phyloP scores from a whole-genome alignment of 163 green algal genomes.

The Coccomyxa subellipsoidea region DNA sequence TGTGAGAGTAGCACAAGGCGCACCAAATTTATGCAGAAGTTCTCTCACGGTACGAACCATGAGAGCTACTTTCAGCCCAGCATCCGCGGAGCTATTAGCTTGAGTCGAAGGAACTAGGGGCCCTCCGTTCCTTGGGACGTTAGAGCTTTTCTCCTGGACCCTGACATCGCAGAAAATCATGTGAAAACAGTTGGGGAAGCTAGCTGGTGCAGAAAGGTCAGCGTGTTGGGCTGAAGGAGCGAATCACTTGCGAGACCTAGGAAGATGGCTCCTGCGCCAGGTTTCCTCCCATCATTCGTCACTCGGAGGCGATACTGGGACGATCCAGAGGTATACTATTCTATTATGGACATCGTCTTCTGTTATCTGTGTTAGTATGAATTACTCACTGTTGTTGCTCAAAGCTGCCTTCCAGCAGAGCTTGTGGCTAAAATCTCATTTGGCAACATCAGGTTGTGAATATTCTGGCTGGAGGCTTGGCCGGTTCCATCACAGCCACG shows the following conservation, averaged over 20 bases:
- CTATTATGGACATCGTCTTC: not conserved
- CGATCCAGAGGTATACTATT: slow-evolving; percentile 35
- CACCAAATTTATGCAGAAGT: too few relatives aligned
- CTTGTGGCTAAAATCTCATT: not conserved
- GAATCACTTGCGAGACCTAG: not conserved
- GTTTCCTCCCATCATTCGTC: not conserved
- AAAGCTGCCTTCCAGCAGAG: not conserved
- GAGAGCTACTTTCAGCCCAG: too few relatives aligned
- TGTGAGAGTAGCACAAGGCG: too few relatives aligned
- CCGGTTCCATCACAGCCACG: slow-evolving; percentile 77
- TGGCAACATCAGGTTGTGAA: slow-evolving; percentile 45
- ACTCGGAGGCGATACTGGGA: slow-evolving; percentile 12
- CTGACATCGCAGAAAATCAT: too few relatives aligned
- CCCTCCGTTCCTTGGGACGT: too few relatives aligned
- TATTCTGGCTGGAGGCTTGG: slow-evolving; percentile 61
- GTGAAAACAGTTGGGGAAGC: too few relatives aligned
- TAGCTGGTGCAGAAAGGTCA: too few relatives aligned
- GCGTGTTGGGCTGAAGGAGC: not conserved
- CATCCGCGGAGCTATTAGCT: too few relatives aligned
- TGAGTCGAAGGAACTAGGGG: too few relatives aligned
- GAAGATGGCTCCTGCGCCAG: not conserved
- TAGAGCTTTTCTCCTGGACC: too few relatives aligned
- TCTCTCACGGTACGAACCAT: too few relatives aligned
- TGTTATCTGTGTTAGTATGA: not conserved
- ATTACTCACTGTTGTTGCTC: not conserved